phyloP scores from a whole-genome alignment of 1,284 basidiomycete species.

The Abortiporus biennis region DNA sequence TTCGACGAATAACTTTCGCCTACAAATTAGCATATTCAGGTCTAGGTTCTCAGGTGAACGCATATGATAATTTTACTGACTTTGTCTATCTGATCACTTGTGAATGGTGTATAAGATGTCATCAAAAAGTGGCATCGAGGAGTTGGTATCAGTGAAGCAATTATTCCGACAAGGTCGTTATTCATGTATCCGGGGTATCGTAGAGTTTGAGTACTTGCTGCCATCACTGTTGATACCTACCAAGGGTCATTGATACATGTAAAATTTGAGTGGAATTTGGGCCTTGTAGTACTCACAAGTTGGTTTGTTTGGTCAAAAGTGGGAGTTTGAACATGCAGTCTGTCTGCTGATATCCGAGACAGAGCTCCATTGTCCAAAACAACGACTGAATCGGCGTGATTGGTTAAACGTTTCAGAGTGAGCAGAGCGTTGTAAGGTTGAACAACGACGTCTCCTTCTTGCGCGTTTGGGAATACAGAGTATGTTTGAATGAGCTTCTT shows the following conservation, averaged over 20 bases:
- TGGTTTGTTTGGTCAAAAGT: constrained; percentile 96
- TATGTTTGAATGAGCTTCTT: constrained; percentile 99
- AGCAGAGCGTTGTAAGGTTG: constrained; percentile 97
- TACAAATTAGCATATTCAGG: constrained; percentile 9
- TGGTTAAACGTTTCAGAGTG: constrained; percentile 91
- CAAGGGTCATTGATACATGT: not conserved
- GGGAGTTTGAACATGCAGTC: constrained; percentile 87
- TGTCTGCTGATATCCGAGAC: constrained; percentile 86
- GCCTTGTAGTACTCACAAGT: constrained; percentile 32
- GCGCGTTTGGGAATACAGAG: constrained; percentile 94
- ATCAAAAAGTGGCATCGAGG: constrained; percentile 99
- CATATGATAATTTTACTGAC: constrained; percentile 34
- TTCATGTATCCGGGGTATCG: constrained; percentile 99
- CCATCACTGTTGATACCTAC: constrained; percentile 92
- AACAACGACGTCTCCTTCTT: constrained; percentile 91
- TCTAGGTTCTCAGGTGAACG: constrained; percentile 1
- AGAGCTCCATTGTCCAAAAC: constrained; percentile 97
- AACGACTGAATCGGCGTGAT: constrained; percentile 96
- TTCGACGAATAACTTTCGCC: constrained; percentile 69
- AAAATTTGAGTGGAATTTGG: not conserved
- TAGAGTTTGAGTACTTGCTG: constrained; percentile 95
- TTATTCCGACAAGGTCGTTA: constrained; percentile 97
- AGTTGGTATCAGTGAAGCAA: constrained; percentile 95
- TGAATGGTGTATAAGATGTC: constrained; percentile 99
- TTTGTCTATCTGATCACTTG: constrained; percentile 92